Evolutionary conservation across 2,329 filamentous ascomycete species (phyloP), one percentile per base, ranked within the genome.

Genomic region (Diaporthe sp.): DNA sequence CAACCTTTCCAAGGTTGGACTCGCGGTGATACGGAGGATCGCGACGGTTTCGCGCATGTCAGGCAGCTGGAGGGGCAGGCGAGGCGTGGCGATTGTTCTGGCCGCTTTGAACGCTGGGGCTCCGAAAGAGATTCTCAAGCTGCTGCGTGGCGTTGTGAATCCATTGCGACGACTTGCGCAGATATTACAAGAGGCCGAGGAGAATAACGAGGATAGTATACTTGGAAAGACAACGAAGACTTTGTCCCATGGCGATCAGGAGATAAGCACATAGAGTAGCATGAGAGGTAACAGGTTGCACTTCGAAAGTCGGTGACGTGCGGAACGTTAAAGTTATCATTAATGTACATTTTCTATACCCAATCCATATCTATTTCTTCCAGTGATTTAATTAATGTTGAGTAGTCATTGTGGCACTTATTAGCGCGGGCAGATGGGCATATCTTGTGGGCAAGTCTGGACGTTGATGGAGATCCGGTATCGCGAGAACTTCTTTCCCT

Each of bases 21-120:
- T 65, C 1, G 59, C 59, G 3, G 42, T 65, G 4, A n/a, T 74
- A 5, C 49, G 49, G n/a, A 74, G 44, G 61, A 10, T 51, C 8
- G 59, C 61, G 9, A 65, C 61, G 3, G 59, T 19, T 5, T 55
- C 46, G 49, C 34, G 44, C 3, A 67, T 74, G 61, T 53, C 44
- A 4, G 61, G 72, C 5, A 67, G 59, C n/a, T 74, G 72, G 72
- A 74, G 46, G 44, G 72, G 72, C 0, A 51, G 61, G 22, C 44
- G 59, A 3, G 72, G 72, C 34, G 72, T 74, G 19, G 46, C 61
- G 25, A 39, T 74, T 1, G n/a, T 68, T 0, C 25, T 46, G 44
- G 72, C 72, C 6, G 72, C 61, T 13, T 51, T 74, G n/a, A 74
- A 68, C 25, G 61, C 72, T 44, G 72, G 72, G 19, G 72, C 72